Evolutionary conservation across 331 rosid genomes (phyloP).

Genomic region (Dryas integrifolia): DNA sequence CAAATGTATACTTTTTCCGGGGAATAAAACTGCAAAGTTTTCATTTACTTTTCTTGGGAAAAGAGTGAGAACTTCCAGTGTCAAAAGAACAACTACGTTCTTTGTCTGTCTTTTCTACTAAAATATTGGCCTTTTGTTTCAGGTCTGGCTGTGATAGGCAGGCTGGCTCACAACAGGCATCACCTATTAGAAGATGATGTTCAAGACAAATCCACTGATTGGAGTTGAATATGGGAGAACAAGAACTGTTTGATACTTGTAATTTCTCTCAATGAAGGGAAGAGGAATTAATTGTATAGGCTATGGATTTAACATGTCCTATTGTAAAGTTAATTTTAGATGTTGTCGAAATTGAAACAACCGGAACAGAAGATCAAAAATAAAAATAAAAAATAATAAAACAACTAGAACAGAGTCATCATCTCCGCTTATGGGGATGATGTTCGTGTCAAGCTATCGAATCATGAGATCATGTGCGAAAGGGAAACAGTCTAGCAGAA

Average conservation of each 20-base stretch:
- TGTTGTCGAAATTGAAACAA: not conserved
- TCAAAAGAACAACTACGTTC: not conserved
- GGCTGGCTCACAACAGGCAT: constrained; percentile 55
- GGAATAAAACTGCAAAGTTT: too few species aligned
- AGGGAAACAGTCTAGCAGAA: too few species aligned
- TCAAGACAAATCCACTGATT: constrained; percentile 44
- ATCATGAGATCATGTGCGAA: too few species aligned
- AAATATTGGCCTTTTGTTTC: constrained; percentile 20
- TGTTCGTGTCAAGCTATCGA: too few species aligned
- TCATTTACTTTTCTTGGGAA: not conserved
- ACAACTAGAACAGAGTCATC: not conserved
- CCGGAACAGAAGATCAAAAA: not conserved
- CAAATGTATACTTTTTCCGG: too few species aligned
- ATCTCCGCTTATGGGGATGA: not conserved
- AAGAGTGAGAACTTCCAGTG: not conserved
- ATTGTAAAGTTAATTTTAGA: not conserved
- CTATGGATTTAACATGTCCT: not conserved
- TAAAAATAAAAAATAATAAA: not conserved
- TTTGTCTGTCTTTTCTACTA: not conserved
- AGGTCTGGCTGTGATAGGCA: constrained; percentile 85
- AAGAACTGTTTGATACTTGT: not conserved
- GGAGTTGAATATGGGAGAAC: constrained; percentile 16
- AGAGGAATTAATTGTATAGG: not conserved
- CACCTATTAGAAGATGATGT: constrained; percentile 44
- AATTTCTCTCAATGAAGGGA: not conserved